These are phyloP conservation scores for Podosphaera xanthii DNA, from an alignment of 2,329 filamentous ascomycete species.

Conservation along the genomic window DNA sequence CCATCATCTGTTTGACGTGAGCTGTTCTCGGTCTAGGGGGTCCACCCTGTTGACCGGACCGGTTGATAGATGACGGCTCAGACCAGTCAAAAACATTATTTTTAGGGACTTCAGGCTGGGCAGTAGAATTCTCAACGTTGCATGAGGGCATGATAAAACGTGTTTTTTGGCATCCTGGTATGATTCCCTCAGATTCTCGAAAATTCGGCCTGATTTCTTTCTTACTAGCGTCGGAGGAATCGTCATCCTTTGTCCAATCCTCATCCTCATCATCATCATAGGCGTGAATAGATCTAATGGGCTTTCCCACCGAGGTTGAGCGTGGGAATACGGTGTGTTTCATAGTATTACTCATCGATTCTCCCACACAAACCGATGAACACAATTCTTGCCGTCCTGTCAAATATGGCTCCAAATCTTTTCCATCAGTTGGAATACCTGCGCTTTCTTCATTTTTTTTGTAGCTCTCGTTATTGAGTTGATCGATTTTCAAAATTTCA, in stretches of 20 bases:
- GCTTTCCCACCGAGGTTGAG: too few relatives aligned
- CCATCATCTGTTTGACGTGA: constrained; percentile 51
- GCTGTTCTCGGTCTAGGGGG: constrained; percentile 50
- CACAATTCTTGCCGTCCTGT: too few relatives aligned
- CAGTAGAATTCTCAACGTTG: background rate
- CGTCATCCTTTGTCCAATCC: constrained; percentile 33
- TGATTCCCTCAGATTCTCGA: constrained; percentile 28
- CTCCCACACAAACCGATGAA: too few relatives aligned
- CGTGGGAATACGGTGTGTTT: too few relatives aligned
- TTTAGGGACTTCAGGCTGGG: constrained; percentile 26
- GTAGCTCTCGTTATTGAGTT: constrained; percentile 28
- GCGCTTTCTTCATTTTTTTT: constrained; percentile 43
- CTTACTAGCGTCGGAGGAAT: constrained; percentile 29
- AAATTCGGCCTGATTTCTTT: constrained; percentile 34
- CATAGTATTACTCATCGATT: too few relatives aligned
- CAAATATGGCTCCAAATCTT: too few relatives aligned
- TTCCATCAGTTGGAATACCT: constrained; percentile 21
- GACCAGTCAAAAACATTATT: constrained; percentile 64
- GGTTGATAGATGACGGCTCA: constrained; percentile 40
- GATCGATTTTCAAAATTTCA: constrained; percentile 17
- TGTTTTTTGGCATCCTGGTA: constrained; percentile 30
- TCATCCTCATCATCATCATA: constrained; percentile 40
- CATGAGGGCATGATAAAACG: constrained; percentile 23
- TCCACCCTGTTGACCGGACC: constrained; percentile 31
- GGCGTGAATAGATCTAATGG: background rate